Base-by-base conservation (phyloP, 371 early-diverging fungal genomes). In the Actinomucor elegans region DNA sequence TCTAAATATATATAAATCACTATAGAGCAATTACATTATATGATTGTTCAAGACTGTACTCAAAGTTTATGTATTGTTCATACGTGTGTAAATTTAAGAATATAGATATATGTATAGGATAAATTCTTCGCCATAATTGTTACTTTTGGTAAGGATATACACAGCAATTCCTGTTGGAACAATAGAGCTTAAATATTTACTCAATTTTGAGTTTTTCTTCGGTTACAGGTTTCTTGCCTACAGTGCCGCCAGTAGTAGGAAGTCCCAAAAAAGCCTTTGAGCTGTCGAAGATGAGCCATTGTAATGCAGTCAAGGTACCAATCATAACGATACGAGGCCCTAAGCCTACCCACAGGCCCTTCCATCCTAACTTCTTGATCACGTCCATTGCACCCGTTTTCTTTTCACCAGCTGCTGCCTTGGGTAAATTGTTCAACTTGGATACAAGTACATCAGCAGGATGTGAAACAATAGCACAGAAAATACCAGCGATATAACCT, bases 361-460 rank as follows among this genome's bases (percentile, higher is more conserved):
- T 59, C 46, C 57, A 58, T 44, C 88, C 88, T 8, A 87, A 69
- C 29, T 86, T 79, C 51, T 79, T 74, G 26, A 79, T 69, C 50
- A 87, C 61, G 26, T 81, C 84, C 38, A 67, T 67, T 42, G 59
- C 69, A 44, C 76, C 79, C 48, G 78, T 77, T 27, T 75, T 48
- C 74, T 81, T 85, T 69, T 85, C 45, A 14, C 66, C 66, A 29
- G 57, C 18, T 41, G 83, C 77, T 57, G 81, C 71, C 70, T 86
- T 79, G 55, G 88, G 85, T 55, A 68, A 64, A 26, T 92, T 90
- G 80, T 87, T 86, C 36, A 97, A 82, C 80, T 95, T 90, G 58
- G 96, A 96, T 46, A 95, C 82, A 41, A 96, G 70, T 0, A 95
- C 90, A 75, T 97, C 97, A 55, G 98, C 97, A 12, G 98, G 97